Evolutionary conservation across 345 rosid genomes (phyloP).

Genomic region (Gossypium raimondii): DNA sequence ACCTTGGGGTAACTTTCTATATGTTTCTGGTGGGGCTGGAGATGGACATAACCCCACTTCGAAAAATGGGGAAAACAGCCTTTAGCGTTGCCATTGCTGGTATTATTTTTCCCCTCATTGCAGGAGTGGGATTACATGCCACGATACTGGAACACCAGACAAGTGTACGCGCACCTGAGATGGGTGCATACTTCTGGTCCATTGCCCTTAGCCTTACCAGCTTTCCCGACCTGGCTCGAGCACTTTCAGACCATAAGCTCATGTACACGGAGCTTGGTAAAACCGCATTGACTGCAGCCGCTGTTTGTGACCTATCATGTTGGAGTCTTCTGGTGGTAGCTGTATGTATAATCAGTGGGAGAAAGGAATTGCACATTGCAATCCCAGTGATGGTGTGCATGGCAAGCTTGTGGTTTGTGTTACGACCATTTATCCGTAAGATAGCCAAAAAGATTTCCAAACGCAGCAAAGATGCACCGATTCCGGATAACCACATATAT

Average conservation of each 20-base stretch:
- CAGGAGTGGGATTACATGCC: constrained; percentile 23
- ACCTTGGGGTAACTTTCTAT: constrained; percentile 17
- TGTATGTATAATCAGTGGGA: constrained; percentile 14
- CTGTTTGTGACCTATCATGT: constrained; percentile 29
- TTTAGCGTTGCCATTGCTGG: constrained; percentile 29
- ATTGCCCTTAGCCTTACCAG: constrained; percentile 41
- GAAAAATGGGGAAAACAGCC: constrained; percentile 5
- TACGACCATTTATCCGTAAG: constrained; percentile 34
- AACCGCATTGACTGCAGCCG: constrained; percentile 33
- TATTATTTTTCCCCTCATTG: constrained; percentile 20
- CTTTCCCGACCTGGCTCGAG: constrained; percentile 38
- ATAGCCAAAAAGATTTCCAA: neutral
- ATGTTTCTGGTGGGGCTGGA: constrained; percentile 23
- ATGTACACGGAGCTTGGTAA: constrained; percentile 43
- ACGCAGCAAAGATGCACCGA: constrained; percentile 16
- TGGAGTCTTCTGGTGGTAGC: constrained; percentile 32
- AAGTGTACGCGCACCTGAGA: neutral
- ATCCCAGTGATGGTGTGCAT: constrained; percentile 18
- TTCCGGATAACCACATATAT: constrained; percentile 20
- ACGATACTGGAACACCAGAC: neutral
- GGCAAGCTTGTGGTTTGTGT: constrained; percentile 20
- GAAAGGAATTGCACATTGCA: neutral
- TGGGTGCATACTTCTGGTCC: constrained; percentile 29
- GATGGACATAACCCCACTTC: constrained; percentile 19
- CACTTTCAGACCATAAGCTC: constrained; percentile 42